Conservation (phyloP, 345 rosid genomes). For the Eucalyptus leucophloia region DNA sequence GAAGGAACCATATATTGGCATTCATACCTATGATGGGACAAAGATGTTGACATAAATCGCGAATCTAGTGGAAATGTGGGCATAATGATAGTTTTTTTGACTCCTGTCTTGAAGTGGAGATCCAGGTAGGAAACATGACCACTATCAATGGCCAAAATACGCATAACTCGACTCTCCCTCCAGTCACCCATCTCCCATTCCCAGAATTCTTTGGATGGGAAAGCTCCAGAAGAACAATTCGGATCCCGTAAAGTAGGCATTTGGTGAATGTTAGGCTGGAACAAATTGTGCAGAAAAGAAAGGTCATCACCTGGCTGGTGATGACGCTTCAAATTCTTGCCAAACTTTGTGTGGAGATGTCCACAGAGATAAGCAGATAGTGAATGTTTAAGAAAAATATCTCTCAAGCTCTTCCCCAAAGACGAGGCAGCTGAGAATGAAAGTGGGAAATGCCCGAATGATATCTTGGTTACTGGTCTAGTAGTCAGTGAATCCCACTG, state of each 20-base stretch:
- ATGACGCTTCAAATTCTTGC: slow-evolving; percentile 81
- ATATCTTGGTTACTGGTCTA: slow-evolving; percentile 59
- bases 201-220: slow-evolving; percentile 60
- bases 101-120: slow-evolving; percentile 47
- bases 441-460: slow-evolving; percentile 92
- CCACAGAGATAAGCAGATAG: slow-evolving; percentile 79
- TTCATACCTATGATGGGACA: slow-evolving; percentile 34
- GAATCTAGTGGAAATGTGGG: slow-evolving; percentile 94
- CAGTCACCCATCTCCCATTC: slow-evolving; percentile 99
- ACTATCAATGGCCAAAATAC: slow-evolving; percentile 76
- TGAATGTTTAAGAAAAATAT: slow-evolving; percentile 78
- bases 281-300: slow-evolving; percentile 28
- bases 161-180: slow-evolving; percentile 76
- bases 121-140: slow-evolving; percentile 84
- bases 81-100: slow-evolving; percentile 47
- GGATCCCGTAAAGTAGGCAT: slow-evolving; percentile 10
- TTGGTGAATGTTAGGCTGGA: slow-evolving; percentile 67
- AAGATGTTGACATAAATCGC: slow-evolving; percentile 75
- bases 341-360: slow-evolving; percentile 82
- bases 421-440: slow-evolving; percentile 63
- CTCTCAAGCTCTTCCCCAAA: slow-evolving; percentile 54
- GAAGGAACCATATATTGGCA: slow-evolving; percentile 62
- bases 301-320: slow-evolving; percentile 26
- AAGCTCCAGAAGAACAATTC: slow-evolving; percentile 59
- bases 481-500: slow-evolving; percentile 56